Percentiles rank a stretch among this genome's conserved stretches.
These are phyloP conservation scores for Candida orba DNA, from an alignment of 805 yeast species.

Conservation along the genomic window DNA sequence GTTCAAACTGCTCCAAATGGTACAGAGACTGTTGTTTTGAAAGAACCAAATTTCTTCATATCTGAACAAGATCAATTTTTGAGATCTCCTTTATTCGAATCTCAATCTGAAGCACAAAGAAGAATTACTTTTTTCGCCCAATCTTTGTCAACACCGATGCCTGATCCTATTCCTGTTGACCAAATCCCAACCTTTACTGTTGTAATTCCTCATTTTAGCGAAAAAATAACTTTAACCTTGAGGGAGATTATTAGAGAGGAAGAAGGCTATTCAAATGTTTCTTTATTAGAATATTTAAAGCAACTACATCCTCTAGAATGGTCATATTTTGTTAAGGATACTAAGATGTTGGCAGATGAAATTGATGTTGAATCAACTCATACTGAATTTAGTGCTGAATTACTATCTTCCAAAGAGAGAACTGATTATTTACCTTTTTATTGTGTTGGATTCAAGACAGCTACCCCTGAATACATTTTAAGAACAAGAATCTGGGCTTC, in stretches of 20 bases:
- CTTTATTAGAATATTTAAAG: conserved; percentile 64
- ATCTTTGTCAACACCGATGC: conserved; percentile 79
- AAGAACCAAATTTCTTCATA: conserved; percentile 72
- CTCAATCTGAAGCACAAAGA: conserved; percentile 72
- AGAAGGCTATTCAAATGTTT: conserved; percentile 52
- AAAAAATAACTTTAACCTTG: conserved; percentile 68
- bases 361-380: conserved; percentile 22
- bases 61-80: conserved; percentile 74
- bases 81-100: conserved; percentile 48
- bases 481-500: conserved; percentile 78
- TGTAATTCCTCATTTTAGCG: conserved; percentile 80
- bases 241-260: conserved; percentile 73
- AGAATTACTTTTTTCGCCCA: conserved; percentile 87
- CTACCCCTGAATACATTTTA: conserved; percentile 49
- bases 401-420: conserved; percentile 13
- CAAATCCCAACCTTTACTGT: conserved; percentile 81
- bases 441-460: conserved; percentile 56
- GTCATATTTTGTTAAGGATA: conserved; percentile 61
- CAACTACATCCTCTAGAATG: conserved; percentile 60
- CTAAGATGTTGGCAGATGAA: conserved; percentile 50
- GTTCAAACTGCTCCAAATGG: conserved; percentile 26
- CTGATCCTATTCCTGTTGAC: conserved; percentile 57
- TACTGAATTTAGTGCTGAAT: conserved; percentile 12
- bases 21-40: conserved; percentile 36
- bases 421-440: conserved; percentile 51